Evolutionary conservation across 1,284 basidiomycete genomes (phyloP).

Genomic region (Ceratobasidium sp.): DNA sequence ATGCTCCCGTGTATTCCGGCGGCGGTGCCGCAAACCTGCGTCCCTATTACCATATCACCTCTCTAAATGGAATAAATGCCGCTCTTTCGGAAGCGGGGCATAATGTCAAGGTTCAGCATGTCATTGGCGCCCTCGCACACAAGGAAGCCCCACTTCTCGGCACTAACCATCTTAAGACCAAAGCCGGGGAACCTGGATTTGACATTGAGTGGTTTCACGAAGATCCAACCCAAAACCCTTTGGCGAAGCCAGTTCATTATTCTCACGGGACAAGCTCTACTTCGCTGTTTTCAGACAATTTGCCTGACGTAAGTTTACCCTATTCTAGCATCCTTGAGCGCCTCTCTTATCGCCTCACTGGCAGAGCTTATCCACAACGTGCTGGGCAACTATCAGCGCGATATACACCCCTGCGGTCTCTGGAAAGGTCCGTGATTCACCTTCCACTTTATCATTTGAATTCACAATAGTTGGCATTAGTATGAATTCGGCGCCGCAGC

Average conservation of each 20-base stretch:
- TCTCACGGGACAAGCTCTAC: slow-evolving; percentile 58
- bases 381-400: slow-evolving; percentile 52
- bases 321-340: slow-evolving; percentile 43
- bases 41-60: slow-evolving; percentile 64
- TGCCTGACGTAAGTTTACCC: slow-evolving; percentile 38
- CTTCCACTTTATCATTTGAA: too few species aligned
- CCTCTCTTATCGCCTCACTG: too few species aligned
- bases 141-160: slow-evolving; percentile 49
- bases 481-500: slow-evolving; percentile 67
- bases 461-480: slow-evolving; percentile 50
- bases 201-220: slow-evolving; percentile 65
- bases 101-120: slow-evolving; percentile 46
- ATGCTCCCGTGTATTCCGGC: slow-evolving; percentile 65
- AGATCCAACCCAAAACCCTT: slow-evolving; percentile 52
- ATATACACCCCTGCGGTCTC: slow-evolving; percentile 61
- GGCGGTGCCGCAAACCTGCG: slow-evolving; percentile 68
- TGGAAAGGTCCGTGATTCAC: slow-evolving; percentile 38
- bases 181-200: slow-evolving; percentile 56
- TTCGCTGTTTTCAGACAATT: slow-evolving; percentile 56
- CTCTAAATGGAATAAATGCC: slow-evolving; percentile 63
- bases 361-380: too few species aligned
- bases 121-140: slow-evolving; percentile 54
- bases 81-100: slow-evolving; percentile 57
- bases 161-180: slow-evolving; percentile 54
- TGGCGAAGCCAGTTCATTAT: slow-evolving; percentile 52